Conservation (phyloP, 495 filamentous ascomycete genomes). For the Penicillium paradoxum region DNA sequence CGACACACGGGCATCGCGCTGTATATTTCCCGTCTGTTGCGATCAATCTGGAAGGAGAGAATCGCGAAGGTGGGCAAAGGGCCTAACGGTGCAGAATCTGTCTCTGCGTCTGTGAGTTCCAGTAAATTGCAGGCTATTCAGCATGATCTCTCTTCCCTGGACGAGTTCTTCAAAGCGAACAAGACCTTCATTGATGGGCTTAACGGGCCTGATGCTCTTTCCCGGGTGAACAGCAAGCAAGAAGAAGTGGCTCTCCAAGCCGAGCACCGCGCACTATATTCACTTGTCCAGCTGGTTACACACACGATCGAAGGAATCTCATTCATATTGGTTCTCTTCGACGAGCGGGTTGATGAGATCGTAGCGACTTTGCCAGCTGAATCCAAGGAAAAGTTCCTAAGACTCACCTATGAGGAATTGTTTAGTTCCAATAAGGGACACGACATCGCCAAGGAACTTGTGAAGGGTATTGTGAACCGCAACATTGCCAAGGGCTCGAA, state of each 20-base stretch:
- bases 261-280: constrained; percentile 88
- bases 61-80: constrained; percentile 52
- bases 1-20: constrained; percentile 81
- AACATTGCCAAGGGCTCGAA: constrained; percentile 95
- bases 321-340: constrained; percentile 88
- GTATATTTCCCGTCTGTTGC: constrained; percentile 79
- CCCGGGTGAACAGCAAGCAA: constrained; percentile 65
- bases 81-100: constrained; percentile 50
- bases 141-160: constrained; percentile 69
- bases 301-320: constrained; percentile 93
- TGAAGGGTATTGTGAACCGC: constrained; percentile 95
- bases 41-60: constrained; percentile 75
- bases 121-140: constrained; percentile 71
- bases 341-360: constrained; percentile 87
- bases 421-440: constrained; percentile 76
- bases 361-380: constrained; percentile 68
- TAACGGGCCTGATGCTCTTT: constrained; percentile 74
- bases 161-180: constrained; percentile 77
- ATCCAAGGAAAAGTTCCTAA: constrained; percentile 59
- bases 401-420: constrained; percentile 78
- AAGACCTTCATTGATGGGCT: constrained; percentile 88
- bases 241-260: constrained; percentile 87
- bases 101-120: constrained; percentile 49
- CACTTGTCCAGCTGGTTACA: constrained; percentile 71
- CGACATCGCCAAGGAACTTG: constrained; percentile 90